Conservation (phyloP, 2,329 filamentous ascomycete species). For the Setomelanomma holmii region DNA sequence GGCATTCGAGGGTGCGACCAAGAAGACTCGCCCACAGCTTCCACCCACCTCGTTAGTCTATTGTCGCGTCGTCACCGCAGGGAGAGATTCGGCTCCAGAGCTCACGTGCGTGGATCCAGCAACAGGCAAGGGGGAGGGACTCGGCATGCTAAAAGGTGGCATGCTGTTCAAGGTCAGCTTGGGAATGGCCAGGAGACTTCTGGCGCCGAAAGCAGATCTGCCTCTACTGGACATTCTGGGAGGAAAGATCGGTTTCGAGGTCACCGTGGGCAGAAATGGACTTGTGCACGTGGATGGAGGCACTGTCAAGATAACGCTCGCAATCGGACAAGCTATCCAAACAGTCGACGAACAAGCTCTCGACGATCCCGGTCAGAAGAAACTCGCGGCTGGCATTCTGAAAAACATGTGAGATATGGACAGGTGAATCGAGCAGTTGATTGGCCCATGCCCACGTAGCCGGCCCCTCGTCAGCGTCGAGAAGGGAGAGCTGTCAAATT, state of each 20-base stretch:
- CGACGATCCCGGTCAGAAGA: conserved; percentile 71
- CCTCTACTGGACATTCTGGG: conserved; percentile 82
- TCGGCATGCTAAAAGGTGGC: conserved; percentile 82
- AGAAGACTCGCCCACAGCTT: conserved; percentile 87
- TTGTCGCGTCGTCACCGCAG: conserved; percentile 77
- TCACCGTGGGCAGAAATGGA: conserved; percentile 91
- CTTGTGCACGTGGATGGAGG: conserved; percentile 90
- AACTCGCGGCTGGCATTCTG: conserved; percentile 70
- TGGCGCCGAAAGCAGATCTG: conserved; percentile 68
- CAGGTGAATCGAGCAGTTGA: no score
- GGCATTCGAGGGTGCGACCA: conserved; percentile 90
- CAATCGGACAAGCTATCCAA: conserved; percentile 78
- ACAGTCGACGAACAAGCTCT: conserved; percentile 76
- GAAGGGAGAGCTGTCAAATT: no score
- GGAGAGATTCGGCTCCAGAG: conserved; percentile 75
- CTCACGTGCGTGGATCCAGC: conserved; percentile 86
- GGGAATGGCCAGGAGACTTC: conserved; percentile 79
- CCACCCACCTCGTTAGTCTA: conserved; percentile 81
- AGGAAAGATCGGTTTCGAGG: conserved; percentile 86
- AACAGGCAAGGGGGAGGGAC: conserved; percentile 86
- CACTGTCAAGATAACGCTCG: conserved; percentile 73
- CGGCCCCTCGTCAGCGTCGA: no score
- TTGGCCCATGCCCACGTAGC: no score
- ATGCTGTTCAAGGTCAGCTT: conserved; percentile 85
- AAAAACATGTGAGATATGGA: conserved; percentile 57